phyloP scores from a whole-genome alignment of 805 yeast genomes.

The Priceomyces medius region DNA sequence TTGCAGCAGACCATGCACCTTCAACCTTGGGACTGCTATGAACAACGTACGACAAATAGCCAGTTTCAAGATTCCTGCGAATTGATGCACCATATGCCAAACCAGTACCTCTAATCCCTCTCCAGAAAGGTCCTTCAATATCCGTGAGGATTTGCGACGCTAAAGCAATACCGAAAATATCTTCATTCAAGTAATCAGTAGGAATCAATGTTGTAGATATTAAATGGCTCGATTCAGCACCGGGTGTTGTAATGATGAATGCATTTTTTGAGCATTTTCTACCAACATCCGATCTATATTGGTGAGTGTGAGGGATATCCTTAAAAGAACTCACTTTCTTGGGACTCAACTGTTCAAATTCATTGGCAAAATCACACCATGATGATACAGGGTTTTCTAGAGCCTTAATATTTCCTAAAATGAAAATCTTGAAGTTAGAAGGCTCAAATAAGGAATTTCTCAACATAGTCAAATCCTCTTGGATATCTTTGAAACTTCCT shows the following conservation, averaged over 20 bases:
- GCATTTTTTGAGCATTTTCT: slow-evolving; percentile 52
- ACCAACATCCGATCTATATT: slow-evolving; percentile 59
- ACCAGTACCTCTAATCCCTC: slow-evolving; percentile 93
- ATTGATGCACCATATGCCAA: slow-evolving; percentile 85
- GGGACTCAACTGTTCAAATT: slow-evolving; percentile 16
- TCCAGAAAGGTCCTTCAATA: slow-evolving; percentile 97
- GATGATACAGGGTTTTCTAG: slow-evolving; percentile 55
- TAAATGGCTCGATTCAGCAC: slow-evolving; percentile 78
- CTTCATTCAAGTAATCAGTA: slow-evolving; percentile 43
- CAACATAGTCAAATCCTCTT: slow-evolving; percentile 50
- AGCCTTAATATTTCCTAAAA: slow-evolving; percentile 64
- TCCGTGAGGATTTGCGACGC: slow-evolving; percentile 77
- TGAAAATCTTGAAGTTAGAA: slow-evolving; percentile 62
- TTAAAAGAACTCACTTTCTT: slow-evolving; percentile 14
- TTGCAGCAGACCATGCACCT: slow-evolving; percentile 62
- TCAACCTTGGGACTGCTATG: slow-evolving; percentile 84
- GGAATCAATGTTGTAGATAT: slow-evolving; percentile 61
- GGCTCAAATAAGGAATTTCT: slow-evolving; percentile 52
- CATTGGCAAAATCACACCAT: slow-evolving; percentile 47
- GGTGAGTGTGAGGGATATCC: slow-evolving; percentile 49
- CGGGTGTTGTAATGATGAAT: slow-evolving; percentile 68
- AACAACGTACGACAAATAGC: slow-evolving; percentile 62
- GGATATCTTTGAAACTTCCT: slow-evolving; percentile 51
- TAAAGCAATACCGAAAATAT: slow-evolving; percentile 66
- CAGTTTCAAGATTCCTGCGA: slow-evolving; percentile 58